Evolutionary conservation across 208 protist genomes (phyloP).

Genomic region (Trypanosomatidae sp.): DNA sequence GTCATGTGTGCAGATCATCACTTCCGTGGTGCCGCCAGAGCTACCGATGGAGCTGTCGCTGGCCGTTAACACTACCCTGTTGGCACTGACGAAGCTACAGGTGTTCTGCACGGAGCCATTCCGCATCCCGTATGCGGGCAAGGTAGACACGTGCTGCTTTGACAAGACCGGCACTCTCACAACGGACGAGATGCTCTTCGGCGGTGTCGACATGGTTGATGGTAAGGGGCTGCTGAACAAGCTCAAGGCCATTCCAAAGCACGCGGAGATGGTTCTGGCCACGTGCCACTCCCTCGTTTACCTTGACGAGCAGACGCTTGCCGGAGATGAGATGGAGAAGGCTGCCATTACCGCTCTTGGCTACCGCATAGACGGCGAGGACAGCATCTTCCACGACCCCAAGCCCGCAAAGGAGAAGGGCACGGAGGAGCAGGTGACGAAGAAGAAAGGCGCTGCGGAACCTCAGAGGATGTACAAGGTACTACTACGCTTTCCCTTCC

Average conservation of each 20-base stretch:
- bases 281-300: slow-evolving; percentile 91
- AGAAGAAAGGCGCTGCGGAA: slow-evolving; percentile 11
- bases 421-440: slow-evolving; percentile 9
- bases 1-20: slow-evolving; percentile 98
- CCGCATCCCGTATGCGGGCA: slow-evolving; percentile 99
- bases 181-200: slow-evolving; percentile 94
- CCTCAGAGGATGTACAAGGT: slow-evolving; percentile 64
- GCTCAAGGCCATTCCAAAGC: slow-evolving; percentile 67
- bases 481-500: slow-evolving; percentile 94
- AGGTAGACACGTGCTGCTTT: slow-evolving; percentile 98
- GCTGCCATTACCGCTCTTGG: slow-evolving; percentile 88
- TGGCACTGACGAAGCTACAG: slow-evolving; percentile 90
- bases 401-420: slow-evolving; percentile 24
- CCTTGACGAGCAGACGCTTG: slow-evolving; percentile 82
- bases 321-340: slow-evolving; percentile 98
- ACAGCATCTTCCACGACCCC: slow-evolving; percentile 75
- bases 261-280: slow-evolving; percentile 79
- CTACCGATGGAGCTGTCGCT: slow-evolving; percentile 99
- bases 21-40: slow-evolving; percentile 99
- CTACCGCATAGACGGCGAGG: slow-evolving; percentile 78
- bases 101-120: slow-evolving; percentile 98
- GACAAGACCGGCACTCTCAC: slow-evolving; percentile 99
- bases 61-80: slow-evolving; percentile 98
- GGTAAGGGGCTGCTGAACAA: slow-evolving; percentile 90
- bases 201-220: slow-evolving; percentile 85